Conservation (phyloP, 805 yeast genomes). For the Pichia gijzeniarum region DNA sequence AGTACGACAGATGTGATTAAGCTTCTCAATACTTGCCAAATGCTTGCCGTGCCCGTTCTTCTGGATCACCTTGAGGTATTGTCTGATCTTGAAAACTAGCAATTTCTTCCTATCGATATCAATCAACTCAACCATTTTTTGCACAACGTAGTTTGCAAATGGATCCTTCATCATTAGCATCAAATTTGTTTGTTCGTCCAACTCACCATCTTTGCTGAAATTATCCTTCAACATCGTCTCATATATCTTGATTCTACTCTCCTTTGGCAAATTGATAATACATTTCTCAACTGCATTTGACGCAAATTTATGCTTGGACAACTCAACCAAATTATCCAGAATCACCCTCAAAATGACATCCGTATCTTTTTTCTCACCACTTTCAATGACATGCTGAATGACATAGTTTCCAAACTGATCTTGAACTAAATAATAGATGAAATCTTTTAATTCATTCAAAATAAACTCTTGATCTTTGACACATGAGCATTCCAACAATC, state of each 20-base stretch:
- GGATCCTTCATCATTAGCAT: slow-evolving; percentile 96
- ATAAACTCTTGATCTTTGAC: slow-evolving; percentile 59
- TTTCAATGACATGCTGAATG: slow-evolving; percentile 88
- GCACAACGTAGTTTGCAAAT: slow-evolving; percentile 95
- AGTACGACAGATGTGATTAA: slow-evolving; percentile 50
- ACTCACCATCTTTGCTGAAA: slow-evolving; percentile 33
- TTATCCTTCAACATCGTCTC: slow-evolving; percentile 59
- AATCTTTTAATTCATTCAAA: slow-evolving; percentile 64
- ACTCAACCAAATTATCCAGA: slow-evolving; percentile 52
- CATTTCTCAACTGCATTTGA: slow-evolving; percentile 96
- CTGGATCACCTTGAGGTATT: slow-evolving; percentile 68
- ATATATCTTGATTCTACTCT: slow-evolving; percentile 57
- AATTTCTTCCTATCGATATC: slow-evolving; percentile 61
- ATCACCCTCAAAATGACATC: slow-evolving; percentile 58
- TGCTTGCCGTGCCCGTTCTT: slow-evolving; percentile 74
- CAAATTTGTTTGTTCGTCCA: slow-evolving; percentile 63
- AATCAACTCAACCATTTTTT: slow-evolving; percentile 81
- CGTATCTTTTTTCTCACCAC: slow-evolving; percentile 61
- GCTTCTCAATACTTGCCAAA: slow-evolving; percentile 73
- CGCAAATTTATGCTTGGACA: slow-evolving; percentile 95
- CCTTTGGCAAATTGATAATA: slow-evolving; percentile 61
- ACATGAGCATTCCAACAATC: slow-evolving; percentile 76
- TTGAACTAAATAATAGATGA: slow-evolving; percentile 70
- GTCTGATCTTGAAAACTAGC: slow-evolving; percentile 69
- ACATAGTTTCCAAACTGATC: slow-evolving; percentile 98